Conservation (phyloP, 805 yeast genomes). For the Suhomyces pyralidae region DNA sequence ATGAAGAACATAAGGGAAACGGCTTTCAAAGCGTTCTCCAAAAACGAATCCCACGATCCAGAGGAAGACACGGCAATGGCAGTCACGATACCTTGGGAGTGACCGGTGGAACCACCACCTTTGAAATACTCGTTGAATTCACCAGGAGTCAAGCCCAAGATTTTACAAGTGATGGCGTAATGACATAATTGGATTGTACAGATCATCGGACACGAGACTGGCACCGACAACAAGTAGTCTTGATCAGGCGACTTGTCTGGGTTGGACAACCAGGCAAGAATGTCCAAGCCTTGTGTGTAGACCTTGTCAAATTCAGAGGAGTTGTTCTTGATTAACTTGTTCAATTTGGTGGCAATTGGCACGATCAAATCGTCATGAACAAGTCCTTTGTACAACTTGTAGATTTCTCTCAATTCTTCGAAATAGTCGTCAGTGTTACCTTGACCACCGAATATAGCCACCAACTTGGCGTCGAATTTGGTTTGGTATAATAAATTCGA, state of each 20-base stretch:
- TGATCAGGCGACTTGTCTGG: constrained; percentile 86
- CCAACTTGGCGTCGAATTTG: constrained; percentile 57
- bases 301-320: constrained; percentile 61
- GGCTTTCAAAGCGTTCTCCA: constrained; percentile 68
- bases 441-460: constrained; percentile 97
- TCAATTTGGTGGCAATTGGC: constrained; percentile 66
- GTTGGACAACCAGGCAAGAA: constrained; percentile 80
- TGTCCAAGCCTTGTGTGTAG: constrained; percentile 90
- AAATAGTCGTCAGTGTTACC: constrained; percentile 98
- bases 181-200: constrained; percentile 95
- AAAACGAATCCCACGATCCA: constrained; percentile 82
- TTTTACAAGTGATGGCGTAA: constrained; percentile 81
- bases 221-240: constrained; percentile 85
- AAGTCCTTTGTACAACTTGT: constrained; percentile 72
- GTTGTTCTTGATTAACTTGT: constrained; percentile 64
- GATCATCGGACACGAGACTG: constrained; percentile 95
- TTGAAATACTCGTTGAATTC: constrained; percentile 65
- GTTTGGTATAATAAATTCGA: constrained; percentile 61
- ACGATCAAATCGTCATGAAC: constrained; percentile 62
- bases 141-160: constrained; percentile 87
- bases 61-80: constrained; percentile 85
- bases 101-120: constrained; percentile 72
- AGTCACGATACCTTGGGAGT: constrained; percentile 87
- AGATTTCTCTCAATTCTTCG: constrained; percentile 88
- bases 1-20: constrained; percentile 85